These are phyloP conservation scores for Ocimum tenuiflorum DNA, from an alignment of 257 asterid species.

Conservation along the genomic window DNA sequence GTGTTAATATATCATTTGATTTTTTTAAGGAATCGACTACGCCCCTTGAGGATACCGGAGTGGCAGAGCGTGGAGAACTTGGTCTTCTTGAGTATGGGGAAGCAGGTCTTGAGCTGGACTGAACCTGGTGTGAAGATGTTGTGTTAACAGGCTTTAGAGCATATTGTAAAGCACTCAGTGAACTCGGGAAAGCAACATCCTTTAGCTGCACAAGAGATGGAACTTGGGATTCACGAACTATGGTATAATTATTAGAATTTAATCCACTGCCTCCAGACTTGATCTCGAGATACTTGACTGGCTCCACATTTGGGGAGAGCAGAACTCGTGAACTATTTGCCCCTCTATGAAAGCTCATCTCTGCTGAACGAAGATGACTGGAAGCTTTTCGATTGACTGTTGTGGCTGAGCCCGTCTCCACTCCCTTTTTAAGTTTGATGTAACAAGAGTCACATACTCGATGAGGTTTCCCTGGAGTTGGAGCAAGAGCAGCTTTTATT, in stretches of 20 bases:
- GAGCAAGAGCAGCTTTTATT: conserved; percentile 75
- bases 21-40: conserved; percentile 69
- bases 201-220: conserved; percentile 76
- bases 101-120: conserved; percentile 61
- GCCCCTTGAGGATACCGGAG: conserved; percentile 79
- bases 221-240: conserved; percentile 85
- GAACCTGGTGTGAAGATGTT: conserved; percentile 31
- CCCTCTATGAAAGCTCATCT: conserved; percentile 38
- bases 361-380: conserved; percentile 40
- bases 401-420: conserved; percentile 38
- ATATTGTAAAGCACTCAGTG: conserved; percentile 78
- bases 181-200: conserved; percentile 87
- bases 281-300: conserved; percentile 76
- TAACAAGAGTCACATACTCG: conserved; percentile 84
- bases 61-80: conserved; percentile 71
- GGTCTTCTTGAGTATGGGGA: conserved; percentile 89
- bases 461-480: conserved; percentile 92
- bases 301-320: conserved; percentile 65
- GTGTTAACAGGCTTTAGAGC: conserved; percentile 64
- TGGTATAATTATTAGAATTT: conserved; percentile 38
- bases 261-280: conserved; percentile 45
- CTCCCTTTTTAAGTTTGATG: conserved; percentile 57
- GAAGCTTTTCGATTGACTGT: conserved; percentile 39
- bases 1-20: conserved; percentile 63
- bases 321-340: conserved; percentile 45